Conservation (phyloP, 1,139 yeast genomes). For the Sugiyamaella novakii region DNA sequence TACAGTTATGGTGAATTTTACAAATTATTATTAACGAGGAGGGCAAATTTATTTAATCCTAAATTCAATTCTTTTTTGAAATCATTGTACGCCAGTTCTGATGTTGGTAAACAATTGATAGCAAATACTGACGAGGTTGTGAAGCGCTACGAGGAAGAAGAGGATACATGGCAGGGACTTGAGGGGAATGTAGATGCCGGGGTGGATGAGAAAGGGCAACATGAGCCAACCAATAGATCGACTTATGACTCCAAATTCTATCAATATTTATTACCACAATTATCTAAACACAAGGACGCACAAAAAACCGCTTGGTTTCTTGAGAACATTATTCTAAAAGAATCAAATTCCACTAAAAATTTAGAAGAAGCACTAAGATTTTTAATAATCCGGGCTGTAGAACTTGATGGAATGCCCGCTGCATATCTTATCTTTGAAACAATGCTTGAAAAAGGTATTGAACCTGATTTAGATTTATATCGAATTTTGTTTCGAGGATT, state of each 20-base stretch:
- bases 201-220: constrained; percentile 4
- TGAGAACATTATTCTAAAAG: constrained; percentile 24
- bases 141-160: constrained; percentile 14
- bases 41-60: constrained; percentile 24
- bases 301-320: constrained; percentile 27
- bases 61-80: constrained; percentile 21
- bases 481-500: constrained; percentile 33
- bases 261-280: constrained; percentile 24
- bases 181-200: background rate
- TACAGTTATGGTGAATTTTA: constrained; percentile 27
- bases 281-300: constrained; percentile 23
- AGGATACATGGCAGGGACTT: background rate
- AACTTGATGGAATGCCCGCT: constrained; percentile 32
- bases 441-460: constrained; percentile 28
- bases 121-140: constrained; percentile 27
- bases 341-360: constrained; percentile 8
- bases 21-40: constrained; percentile 28
- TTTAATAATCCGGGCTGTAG: constrained; percentile 30
- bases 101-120: constrained; percentile 29
- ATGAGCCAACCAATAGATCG: background rate
- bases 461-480: constrained; percentile 26
- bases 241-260: constrained; percentile 25
- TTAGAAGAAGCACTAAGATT: constrained; percentile 25
- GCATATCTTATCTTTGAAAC: constrained; percentile 32
- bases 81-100: constrained; percentile 26